phyloP scores from a whole-genome alignment of 257 asterid species.

The Coffea eugenioides region DNA sequence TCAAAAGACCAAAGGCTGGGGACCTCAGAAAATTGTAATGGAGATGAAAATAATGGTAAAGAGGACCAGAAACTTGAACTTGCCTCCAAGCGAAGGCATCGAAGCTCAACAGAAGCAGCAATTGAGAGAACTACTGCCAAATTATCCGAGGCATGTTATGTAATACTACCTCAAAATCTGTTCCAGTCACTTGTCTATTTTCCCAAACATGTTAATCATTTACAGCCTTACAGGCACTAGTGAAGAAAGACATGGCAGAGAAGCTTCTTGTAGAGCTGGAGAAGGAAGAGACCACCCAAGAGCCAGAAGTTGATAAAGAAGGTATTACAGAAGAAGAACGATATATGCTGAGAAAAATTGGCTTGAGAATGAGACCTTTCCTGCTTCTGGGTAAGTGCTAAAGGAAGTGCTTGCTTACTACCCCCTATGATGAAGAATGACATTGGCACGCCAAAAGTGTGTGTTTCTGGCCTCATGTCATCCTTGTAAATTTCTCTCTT shows the following conservation, averaged over 20 bases:
- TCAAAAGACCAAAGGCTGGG: constrained; percentile 25
- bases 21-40: constrained; percentile 28
- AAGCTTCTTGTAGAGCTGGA: constrained; percentile 67
- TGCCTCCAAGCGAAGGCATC: constrained; percentile 37
- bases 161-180: constrained; percentile 19
- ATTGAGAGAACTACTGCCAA: constrained; percentile 52
- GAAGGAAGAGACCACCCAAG: constrained; percentile 52
- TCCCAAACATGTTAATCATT: constrained; percentile 24
- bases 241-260: constrained; percentile 74
- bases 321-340: constrained; percentile 98
- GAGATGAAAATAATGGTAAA: constrained; percentile 32
- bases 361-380: constrained; percentile 84
- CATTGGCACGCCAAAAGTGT: not conserved
- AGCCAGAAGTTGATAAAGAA: constrained; percentile 73
- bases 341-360: constrained; percentile 89
- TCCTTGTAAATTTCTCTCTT: constrained; percentile 12
- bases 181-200: constrained; percentile 17
- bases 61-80: constrained; percentile 24
- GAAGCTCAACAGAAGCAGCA: constrained; percentile 40
- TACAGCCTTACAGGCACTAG: constrained; percentile 57
- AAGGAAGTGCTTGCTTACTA: not conserved
- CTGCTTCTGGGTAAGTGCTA: constrained; percentile 73
- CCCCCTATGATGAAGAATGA: not conserved
- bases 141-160: constrained; percentile 61
- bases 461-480: not conserved